Conservation (phyloP, 352 stramenopile species). For the Hyphochytrium catenoides region DNA sequence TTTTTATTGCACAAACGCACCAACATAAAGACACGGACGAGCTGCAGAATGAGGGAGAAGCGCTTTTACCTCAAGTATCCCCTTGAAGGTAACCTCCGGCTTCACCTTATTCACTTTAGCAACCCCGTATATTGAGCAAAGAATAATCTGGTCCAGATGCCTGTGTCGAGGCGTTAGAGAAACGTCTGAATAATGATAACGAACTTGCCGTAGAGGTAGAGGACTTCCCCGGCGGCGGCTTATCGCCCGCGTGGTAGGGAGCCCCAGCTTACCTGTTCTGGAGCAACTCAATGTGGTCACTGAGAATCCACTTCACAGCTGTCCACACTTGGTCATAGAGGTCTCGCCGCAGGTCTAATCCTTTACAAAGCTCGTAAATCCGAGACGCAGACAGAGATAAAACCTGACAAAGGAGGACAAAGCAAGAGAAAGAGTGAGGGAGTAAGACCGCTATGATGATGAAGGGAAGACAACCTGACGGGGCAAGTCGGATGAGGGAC, state of each 20-base stretch:
- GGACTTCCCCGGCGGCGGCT: too few relatives aligned
- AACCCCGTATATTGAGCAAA: slow-evolving; percentile 56
- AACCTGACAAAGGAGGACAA: slow-evolving; percentile 65
- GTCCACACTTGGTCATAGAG: slow-evolving; percentile 64
- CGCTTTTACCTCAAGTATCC: slow-evolving; percentile 30
- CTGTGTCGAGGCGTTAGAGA: slow-evolving; percentile 37
- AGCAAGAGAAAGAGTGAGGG: too few relatives aligned
- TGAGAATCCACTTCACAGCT: slow-evolving; percentile 49
- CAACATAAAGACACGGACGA: slow-evolving; percentile 2
- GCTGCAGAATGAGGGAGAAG: slow-evolving; percentile 15
- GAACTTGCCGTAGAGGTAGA: too few relatives aligned
- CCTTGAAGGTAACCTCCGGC: slow-evolving; percentile 40
- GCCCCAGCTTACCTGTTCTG: too few relatives aligned
- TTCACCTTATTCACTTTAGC: slow-evolving; percentile 50
- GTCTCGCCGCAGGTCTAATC: slow-evolving; percentile 34
- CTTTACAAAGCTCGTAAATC: slow-evolving; percentile 36
- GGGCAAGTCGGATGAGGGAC: too few relatives aligned
- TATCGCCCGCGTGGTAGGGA: too few relatives aligned
- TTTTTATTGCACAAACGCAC: slow-evolving; percentile 4
- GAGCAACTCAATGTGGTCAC: slow-evolving; percentile 9
- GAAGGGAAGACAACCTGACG: too few relatives aligned
- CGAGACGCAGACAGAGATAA: slow-evolving; percentile 43
- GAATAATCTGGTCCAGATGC: slow-evolving; percentile 44
- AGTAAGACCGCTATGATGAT: too few relatives aligned
- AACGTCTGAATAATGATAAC: too few relatives aligned